Conservation (phyloP, 2,329 filamentous ascomycete species). For the Allantophomopsis lycopodina region DNA sequence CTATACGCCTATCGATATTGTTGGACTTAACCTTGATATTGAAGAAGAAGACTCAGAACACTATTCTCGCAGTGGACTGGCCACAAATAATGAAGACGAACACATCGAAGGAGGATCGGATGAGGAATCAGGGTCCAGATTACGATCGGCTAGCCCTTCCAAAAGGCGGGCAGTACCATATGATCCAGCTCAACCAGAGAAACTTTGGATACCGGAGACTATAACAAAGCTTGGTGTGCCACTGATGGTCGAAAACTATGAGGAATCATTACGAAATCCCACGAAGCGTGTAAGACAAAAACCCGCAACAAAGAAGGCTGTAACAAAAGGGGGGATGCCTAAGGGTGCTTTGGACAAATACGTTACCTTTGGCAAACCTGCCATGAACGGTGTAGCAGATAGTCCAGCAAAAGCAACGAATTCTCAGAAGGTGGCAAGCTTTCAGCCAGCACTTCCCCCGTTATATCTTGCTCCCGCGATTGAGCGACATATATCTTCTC, state of each 20-base stretch:
- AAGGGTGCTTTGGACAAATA: conserved; percentile 19
- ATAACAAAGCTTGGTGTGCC: conserved; percentile 52
- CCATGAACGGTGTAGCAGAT: background rate
- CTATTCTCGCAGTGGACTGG: conserved; percentile 37
- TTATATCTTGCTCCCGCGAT: conserved; percentile 7
- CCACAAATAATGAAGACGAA: conserved; percentile 55
- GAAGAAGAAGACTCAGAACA: conserved; percentile 42
- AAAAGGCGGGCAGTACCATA: conserved; percentile 32
- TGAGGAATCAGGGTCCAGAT: background rate
- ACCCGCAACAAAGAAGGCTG: conserved; percentile 10
- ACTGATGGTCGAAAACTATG: conserved; percentile 50
- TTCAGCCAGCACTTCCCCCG: conserved; percentile 2
- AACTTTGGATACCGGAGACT: conserved; percentile 55
- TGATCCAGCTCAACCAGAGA: conserved; percentile 51
- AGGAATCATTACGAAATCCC: conserved; percentile 23
- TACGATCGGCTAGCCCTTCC: conserved; percentile 10
- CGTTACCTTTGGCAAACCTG: conserved; percentile 15
- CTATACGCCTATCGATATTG: conserved; percentile 62
- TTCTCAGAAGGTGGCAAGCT: conserved; percentile 4
- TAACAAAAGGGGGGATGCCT: conserved; percentile 13
- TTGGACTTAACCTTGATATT: conserved; percentile 60
- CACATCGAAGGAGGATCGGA: conserved; percentile 16
- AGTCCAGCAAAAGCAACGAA: background rate
- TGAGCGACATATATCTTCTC: conserved; percentile 1
- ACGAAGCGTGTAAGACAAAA: conserved; percentile 11